Evolutionary conservation across 2,329 filamentous ascomycete species (phyloP), one percentile per base, ranked within the genome.

Genomic region (Rutstroemia sp.): DNA sequence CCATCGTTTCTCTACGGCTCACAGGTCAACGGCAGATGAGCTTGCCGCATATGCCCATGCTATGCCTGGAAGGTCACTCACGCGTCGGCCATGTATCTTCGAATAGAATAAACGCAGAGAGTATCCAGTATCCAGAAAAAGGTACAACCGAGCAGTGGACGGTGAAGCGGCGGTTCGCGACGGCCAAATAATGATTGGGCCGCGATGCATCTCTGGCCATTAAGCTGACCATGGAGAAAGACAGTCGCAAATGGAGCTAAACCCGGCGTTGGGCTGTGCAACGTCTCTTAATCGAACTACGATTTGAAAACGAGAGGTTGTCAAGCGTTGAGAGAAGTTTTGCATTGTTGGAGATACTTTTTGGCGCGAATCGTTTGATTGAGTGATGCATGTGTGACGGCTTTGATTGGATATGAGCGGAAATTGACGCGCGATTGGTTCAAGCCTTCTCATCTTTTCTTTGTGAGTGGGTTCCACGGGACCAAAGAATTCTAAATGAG

Each of bases 71-170:
- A 27, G 39, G 52, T 25, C 46, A 48, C 54, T 56, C 52, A 52
- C 54, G 60, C 57, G 57, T 64, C 57, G 66, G 51, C 64, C 65
- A 34, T 65, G 64, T 65, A 59, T 59, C 65, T 63, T 62, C 65
- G 66, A 68, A 69, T 68, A 65, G 62, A 57, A 61, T 45, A 42
- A 34, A 8, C 10, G 19, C 50, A 49, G 30, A 55, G 16, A 23
- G 42, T 41, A 41, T 14, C 38, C n/a, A 42, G n/a, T 23, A 45
- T 51, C 39, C 23, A 54, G 52, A 63, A 63, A 58, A 64, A 61
- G 52, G 52, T 61, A 54, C 53, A 56, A 52, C 27, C 19, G 46
- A 53, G 49, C 37, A 45, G 64, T 58, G 61, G 64, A 61, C 56
- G 59, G 23, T 21, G 54, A 44, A 30, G 39, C 38, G 49, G 59